phyloP scores from a whole-genome alignment of 768 basidiomycete genomes.

The Lanmaoa pseudosensibilis region DNA sequence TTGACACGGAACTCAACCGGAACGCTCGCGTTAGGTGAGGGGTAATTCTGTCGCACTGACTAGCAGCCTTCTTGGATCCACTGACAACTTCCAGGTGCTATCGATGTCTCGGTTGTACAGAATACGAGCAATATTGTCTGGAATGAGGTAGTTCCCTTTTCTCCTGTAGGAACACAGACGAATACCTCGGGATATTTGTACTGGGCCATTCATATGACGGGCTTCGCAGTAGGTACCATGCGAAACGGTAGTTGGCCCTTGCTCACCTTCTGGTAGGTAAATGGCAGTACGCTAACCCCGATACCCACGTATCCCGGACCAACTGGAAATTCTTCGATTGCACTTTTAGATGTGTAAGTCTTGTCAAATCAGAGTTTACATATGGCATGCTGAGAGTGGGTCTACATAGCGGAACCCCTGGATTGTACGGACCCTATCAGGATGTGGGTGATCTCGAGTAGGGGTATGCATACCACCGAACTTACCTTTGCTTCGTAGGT shows the following conservation, averaged over 20 bases:
- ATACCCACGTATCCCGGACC: conserved; percentile 63
- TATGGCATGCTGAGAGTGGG: conserved; percentile 1
- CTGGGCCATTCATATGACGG: conserved; percentile 66
- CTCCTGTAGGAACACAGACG: conserved; percentile 56
- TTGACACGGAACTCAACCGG: conserved; percentile 61
- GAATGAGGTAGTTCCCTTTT: conserved; percentile 74
- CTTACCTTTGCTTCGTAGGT: conserved; percentile 46
- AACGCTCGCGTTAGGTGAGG: conserved; percentile 60
- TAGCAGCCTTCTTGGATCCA: background rate
- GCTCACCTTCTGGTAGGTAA: conserved; percentile 44
- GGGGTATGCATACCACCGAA: background rate
- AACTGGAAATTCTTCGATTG: conserved; percentile 57
- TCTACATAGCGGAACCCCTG: conserved; percentile 57
- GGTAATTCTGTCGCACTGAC: background rate
- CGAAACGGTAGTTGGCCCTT: background rate
- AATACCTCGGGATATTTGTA: conserved; percentile 71
- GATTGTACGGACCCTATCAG: conserved; percentile 75
- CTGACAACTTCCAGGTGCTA: conserved; percentile 54
- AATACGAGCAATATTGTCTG: conserved; percentile 63
- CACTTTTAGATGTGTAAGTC: conserved; percentile 72
- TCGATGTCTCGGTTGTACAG: conserved; percentile 67
- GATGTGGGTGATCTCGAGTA: conserved; percentile 50
- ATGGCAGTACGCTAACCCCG: conserved; percentile 50
- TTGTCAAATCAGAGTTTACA: background rate
- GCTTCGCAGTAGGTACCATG: conserved; percentile 46